Evolutionary conservation across 305 asterid genomes (phyloP).

Genomic region (Fraxinus sp.): DNA sequence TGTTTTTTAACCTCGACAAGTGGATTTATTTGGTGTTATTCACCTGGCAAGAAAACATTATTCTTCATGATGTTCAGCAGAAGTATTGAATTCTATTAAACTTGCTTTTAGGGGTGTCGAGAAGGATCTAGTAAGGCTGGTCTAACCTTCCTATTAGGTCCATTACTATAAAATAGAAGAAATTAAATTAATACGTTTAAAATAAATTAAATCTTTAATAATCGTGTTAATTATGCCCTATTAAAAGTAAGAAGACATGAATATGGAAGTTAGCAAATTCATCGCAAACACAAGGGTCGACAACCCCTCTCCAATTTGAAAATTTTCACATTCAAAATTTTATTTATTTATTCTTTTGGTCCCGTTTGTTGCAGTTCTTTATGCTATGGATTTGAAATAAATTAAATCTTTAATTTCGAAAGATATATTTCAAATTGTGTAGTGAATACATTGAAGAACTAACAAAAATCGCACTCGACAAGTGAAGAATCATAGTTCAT

Average conservation of each 20-base stretch:
- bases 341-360: too few species aligned
- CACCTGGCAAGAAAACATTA: too few species aligned
- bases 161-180: neutral
- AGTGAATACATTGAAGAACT: too few species aligned
- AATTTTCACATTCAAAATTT: neutral
- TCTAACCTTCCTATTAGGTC: neutral
- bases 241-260: neutral
- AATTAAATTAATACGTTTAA: too few species aligned
- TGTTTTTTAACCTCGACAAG: too few species aligned
- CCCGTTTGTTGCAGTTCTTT: neutral
- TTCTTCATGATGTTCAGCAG: neutral
- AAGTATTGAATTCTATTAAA: neutral
- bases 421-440: too few species aligned
- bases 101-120: neutral
- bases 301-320: neutral
- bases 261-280: neutral
- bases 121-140: neutral
- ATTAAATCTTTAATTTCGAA: too few species aligned
- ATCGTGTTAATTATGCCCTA: neutral
- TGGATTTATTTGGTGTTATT: too few species aligned
- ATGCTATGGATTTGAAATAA: neutral
- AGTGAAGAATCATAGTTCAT: too few species aligned
- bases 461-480: too few species aligned
- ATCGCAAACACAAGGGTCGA: too few species aligned
- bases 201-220: too few species aligned